Evolutionary conservation across 345 rosid species (phyloP).

Genomic region (Mallotus nudiflorus): DNA sequence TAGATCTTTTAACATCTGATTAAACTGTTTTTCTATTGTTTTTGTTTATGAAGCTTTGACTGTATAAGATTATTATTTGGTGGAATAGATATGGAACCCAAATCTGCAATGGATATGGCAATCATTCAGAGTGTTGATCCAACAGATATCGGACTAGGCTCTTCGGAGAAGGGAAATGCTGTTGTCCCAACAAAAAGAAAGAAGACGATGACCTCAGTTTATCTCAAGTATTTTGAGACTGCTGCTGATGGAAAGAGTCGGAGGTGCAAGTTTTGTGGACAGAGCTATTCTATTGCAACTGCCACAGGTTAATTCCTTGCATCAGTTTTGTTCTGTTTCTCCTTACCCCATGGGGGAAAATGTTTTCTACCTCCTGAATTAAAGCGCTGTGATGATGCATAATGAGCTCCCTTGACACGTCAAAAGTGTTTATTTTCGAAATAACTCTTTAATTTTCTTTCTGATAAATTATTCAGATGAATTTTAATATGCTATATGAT

Average conservation of each 20-base stretch:
- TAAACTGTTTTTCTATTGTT: background rate
- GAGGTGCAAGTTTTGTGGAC: conserved; percentile 92
- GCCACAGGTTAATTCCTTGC: conserved; percentile 66
- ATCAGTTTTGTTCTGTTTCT: conserved; percentile 7
- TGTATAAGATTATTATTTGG: conserved; percentile 24
- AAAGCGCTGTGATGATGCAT: background rate
- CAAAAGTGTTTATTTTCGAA: background rate
- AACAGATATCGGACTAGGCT: conserved; percentile 61
- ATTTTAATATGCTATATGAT: background rate
- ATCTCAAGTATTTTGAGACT: conserved; percentile 85
- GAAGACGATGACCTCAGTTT: conserved; percentile 97
- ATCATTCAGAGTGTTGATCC: conserved; percentile 61
- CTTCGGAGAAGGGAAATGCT: conserved; percentile 64
- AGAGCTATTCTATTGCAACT: conserved; percentile 87
- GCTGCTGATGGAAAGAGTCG: conserved; percentile 83
- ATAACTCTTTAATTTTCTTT: conserved; percentile 13
- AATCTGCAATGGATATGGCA: conserved; percentile 71
- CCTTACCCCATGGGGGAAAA: background rate
- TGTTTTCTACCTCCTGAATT: background rate
- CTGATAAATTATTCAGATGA: background rate
- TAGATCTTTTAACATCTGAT: background rate
- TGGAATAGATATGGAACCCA: conserved; percentile 70
- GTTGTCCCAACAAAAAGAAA: conserved; percentile 64
- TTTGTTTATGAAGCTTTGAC: background rate
- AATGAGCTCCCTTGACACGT: background rate